These are phyloP conservation scores for Rhizophora apiculata DNA, from an alignment of 345 rosid genomes.

Conservation along the genomic window DNA sequence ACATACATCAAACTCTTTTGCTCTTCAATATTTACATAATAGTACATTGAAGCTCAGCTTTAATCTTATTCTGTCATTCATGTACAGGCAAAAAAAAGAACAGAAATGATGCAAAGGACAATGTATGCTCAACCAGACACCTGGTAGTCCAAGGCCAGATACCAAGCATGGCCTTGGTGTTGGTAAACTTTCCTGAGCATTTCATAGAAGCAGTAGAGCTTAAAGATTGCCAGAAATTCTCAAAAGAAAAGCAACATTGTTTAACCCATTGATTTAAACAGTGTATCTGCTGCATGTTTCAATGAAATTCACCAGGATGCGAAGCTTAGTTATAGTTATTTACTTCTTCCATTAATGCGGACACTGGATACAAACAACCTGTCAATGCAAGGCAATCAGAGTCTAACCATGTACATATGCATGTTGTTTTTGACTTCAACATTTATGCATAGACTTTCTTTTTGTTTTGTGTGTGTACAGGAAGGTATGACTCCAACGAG, in stretches of 20 bases:
- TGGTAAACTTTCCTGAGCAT: constrained; percentile 52
- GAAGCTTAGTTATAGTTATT: background rate
- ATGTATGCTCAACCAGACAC: constrained; percentile 24
- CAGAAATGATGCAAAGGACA: constrained; percentile 3
- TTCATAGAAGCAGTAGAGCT: constrained; percentile 11
- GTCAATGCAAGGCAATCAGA: too few species aligned
- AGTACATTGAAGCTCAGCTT: background rate
- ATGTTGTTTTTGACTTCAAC: too few species aligned
- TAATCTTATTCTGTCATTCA: background rate
- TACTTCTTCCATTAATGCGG: background rate
- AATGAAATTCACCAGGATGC: too few species aligned
- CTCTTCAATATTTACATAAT: background rate
- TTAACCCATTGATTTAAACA: background rate
- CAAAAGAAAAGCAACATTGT: constrained; percentile 1
- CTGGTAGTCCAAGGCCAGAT: constrained; percentile 68
- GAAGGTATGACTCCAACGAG: too few species aligned
- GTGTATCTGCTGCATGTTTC: background rate
- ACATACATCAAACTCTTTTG: background rate
- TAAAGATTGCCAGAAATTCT: constrained; percentile 2
- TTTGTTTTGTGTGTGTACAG: too few species aligned
- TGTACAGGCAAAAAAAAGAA: background rate
- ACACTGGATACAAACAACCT: background rate
- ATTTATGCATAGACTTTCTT: too few species aligned
- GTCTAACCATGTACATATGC: too few species aligned
- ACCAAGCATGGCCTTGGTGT: constrained; percentile 56